These are phyloP conservation scores for Geotrichum klebahnii DNA, from an alignment of 1,139 yeast species.

Conservation along the genomic window DNA sequence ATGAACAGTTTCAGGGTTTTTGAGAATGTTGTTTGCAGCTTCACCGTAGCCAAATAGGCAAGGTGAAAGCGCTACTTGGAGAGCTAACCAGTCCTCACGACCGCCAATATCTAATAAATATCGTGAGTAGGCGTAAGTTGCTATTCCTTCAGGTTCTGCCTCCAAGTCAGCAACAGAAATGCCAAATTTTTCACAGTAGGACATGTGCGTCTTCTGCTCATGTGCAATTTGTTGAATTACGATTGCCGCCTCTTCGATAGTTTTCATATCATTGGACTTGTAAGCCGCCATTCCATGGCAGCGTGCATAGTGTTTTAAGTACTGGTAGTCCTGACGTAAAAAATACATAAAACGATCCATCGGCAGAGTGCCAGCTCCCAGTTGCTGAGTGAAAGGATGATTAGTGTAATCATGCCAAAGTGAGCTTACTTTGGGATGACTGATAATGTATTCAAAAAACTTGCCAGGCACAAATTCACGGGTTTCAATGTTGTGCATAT, in stretches of 20 bases:
- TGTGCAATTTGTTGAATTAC: slow-evolving; percentile 51
- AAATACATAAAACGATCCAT: slow-evolving; percentile 53
- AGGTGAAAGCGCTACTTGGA: slow-evolving; percentile 68
- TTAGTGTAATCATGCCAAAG: slow-evolving; percentile 57
- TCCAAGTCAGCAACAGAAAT: slow-evolving; percentile 48
- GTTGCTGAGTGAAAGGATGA: slow-evolving; percentile 57
- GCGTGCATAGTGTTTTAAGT: slow-evolving; percentile 64
- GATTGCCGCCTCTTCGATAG: slow-evolving; percentile 47
- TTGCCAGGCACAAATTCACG: slow-evolving; percentile 43
- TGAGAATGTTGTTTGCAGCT: slow-evolving; percentile 41
- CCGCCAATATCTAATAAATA: slow-evolving; percentile 54
- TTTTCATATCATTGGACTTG: slow-evolving; percentile 50
- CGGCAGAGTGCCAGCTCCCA: slow-evolving; percentile 54
- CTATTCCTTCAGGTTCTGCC: slow-evolving; percentile 52
- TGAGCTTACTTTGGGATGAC: slow-evolving; percentile 53
- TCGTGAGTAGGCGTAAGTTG: slow-evolving; percentile 57
- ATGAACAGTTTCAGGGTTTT: slow-evolving; percentile 18
- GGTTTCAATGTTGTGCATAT: slow-evolving; percentile 39
- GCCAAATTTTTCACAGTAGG: slow-evolving; percentile 49
- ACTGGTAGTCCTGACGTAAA: slow-evolving; percentile 68
- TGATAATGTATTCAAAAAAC: slow-evolving; percentile 50
- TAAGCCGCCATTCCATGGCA: slow-evolving; percentile 64
- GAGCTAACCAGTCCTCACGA: slow-evolving; percentile 56
- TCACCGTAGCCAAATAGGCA: slow-evolving; percentile 71
- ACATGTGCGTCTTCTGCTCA: slow-evolving; percentile 57